Percentiles rank a stretch among this genome's conserved stretches.
phyloP scores from a whole-genome alignment of 495 filamentous ascomycete species.

The Aspergillus biplanus region DNA sequence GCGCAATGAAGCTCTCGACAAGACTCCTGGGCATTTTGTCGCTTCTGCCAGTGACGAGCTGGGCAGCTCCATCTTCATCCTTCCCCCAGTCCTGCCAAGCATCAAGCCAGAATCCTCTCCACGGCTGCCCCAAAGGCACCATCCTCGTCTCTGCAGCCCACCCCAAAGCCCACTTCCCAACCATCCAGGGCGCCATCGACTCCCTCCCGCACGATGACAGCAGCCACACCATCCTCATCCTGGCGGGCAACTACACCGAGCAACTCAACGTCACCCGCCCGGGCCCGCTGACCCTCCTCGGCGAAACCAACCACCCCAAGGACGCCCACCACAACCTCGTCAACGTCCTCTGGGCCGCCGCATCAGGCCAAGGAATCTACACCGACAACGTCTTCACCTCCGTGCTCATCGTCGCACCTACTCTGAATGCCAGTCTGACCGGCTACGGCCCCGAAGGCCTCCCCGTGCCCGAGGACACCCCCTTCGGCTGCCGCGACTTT shows the following conservation, averaged over 20 bases:
- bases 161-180: slow-evolving; percentile 43
- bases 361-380: slow-evolving; percentile 40
- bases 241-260: slow-evolving; percentile 58
- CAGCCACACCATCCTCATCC: slow-evolving; percentile 56
- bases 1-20: no score
- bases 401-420: slow-evolving; percentile 58
- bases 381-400: slow-evolving; percentile 61
- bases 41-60: no score
- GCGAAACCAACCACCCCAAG: slow-evolving; percentile 46
- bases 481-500: slow-evolving; percentile 61
- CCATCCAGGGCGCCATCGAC: slow-evolving; percentile 55
- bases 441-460: slow-evolving; percentile 59
- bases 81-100: not conserved
- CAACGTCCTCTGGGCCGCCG: slow-evolving; percentile 47
- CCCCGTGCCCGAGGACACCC: slow-evolving; percentile 59
- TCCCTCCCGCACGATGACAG: slow-evolving; percentile 56
- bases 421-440: slow-evolving; percentile 57
- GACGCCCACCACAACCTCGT: slow-evolving; percentile 48
- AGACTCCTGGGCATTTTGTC: no score
- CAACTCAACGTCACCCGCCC: slow-evolving; percentile 63
- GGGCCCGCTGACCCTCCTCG: slow-evolving; percentile 58
- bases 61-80: not conserved
- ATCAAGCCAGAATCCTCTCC: not conserved
- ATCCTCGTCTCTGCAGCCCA: slow-evolving; percentile 47
- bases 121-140: slow-evolving; percentile 48